A percentile compares a stretch with the other conserved stretches of the same genome.
Evolutionary conservation across 1,139 yeast genomes (phyloP).

Genomic region (Yarrowia galli): DNA sequence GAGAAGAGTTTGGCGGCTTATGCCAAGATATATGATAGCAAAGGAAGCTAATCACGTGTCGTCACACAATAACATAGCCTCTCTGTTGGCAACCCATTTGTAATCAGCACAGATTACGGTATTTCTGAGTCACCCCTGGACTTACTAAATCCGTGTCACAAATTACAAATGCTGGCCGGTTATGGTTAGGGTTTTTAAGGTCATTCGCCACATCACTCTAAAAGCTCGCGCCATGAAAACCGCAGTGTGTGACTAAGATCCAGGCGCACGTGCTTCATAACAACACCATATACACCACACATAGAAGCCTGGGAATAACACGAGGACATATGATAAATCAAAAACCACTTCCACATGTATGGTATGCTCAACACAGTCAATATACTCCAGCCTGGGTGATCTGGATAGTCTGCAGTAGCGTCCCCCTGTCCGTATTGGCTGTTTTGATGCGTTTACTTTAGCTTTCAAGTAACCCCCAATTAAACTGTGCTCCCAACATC

Average conservation of each 20-base stretch:
- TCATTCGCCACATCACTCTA: conserved; percentile 12
- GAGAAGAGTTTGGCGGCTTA: background rate
- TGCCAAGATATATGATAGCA: background rate
- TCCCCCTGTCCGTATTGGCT: background rate
- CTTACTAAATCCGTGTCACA: conserved; percentile 2
- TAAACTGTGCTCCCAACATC: conserved; percentile 11
- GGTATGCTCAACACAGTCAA: no score
- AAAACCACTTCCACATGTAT: no score
- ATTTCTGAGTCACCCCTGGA: background rate
- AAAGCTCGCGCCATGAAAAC: conserved; percentile 11
- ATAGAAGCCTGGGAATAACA: background rate
- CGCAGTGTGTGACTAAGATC: background rate
- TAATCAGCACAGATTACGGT: background rate
- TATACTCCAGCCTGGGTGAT: no score
- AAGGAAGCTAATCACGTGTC: background rate
- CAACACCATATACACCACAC: background rate
- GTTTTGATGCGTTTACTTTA: background rate
- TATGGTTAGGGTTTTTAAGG: conserved; percentile 12
- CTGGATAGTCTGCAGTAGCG: no score
- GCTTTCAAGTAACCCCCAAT: background rate
- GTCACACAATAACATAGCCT: background rate
- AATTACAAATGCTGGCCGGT: background rate
- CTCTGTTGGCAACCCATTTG: background rate
- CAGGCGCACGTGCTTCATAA: background rate
- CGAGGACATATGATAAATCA: no score